These are phyloP conservation scores for Stephanodiscus triporus DNA, from an alignment of 108 stramenopile species.

Conservation along the genomic window DNA sequence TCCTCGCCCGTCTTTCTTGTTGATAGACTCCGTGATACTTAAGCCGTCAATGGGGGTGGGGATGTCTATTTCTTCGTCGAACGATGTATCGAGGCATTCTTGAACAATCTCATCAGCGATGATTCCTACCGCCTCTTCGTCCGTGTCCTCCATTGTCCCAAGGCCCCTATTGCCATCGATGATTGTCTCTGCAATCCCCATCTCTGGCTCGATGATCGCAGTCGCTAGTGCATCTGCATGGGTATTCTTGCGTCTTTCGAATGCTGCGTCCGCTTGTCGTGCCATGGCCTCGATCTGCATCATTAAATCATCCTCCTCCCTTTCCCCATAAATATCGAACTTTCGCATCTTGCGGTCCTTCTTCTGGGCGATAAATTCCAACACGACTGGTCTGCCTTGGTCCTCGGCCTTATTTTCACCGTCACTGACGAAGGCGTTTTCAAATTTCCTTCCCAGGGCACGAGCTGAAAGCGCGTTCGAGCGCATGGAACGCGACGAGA, in stretches of 20 bases:
- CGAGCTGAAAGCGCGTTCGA: slow-evolving; percentile 14
- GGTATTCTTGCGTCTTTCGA: slow-evolving; percentile 36
- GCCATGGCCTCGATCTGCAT: slow-evolving; percentile 55
- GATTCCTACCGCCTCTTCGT: neutral
- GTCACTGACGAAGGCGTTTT: neutral
- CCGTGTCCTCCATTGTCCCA: neutral
- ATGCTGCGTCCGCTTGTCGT: slow-evolving; percentile 42
- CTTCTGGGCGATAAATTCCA: slow-evolving; percentile 15
- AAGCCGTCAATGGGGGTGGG: neutral
- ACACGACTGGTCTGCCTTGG: slow-evolving; percentile 14
- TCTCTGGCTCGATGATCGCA: neutral
- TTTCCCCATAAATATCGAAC: slow-evolving; percentile 2
- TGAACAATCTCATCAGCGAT: neutral
- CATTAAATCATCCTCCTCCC: slow-evolving; percentile 39
- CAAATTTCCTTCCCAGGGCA: neutral
- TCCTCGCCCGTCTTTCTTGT: neutral
- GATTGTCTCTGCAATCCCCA: neutral
- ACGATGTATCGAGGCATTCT: neutral
- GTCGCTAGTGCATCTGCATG: neutral
- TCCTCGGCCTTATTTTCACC: neutral
- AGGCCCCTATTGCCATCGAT: neutral
- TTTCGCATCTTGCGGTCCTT: neutral
- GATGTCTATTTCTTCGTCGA: neutral
- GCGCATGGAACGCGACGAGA: slow-evolving; percentile 37
- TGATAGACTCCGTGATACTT: slow-evolving; percentile 21